A percentile compares a stretch with the other conserved stretches of the same genome.
phyloP scores from a whole-genome alignment of 495 filamentous ascomycete species.

The Geopyxis carbonaria region DNA sequence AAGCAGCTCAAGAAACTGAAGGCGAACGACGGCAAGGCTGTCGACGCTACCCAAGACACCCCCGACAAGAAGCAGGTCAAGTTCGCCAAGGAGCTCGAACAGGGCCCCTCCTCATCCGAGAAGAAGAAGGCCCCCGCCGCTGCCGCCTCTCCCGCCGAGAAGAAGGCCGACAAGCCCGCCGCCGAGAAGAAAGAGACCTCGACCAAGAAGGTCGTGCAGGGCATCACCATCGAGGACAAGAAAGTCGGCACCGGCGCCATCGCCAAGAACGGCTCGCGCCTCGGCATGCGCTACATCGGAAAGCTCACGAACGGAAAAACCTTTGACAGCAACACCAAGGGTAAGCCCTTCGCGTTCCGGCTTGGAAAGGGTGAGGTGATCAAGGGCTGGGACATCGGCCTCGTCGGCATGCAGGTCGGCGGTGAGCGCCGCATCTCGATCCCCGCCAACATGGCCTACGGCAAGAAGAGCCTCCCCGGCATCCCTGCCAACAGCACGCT shows the following conservation, averaged over 20 bases:
- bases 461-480: slow-evolving; percentile 54
- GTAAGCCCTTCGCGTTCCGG: slow-evolving; percentile 89
- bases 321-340: slow-evolving; percentile 97
- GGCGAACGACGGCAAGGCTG: slow-evolving; percentile 84
- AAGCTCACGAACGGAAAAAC: slow-evolving; percentile 83
- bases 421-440: slow-evolving; percentile 84
- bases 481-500: slow-evolving; percentile 84
- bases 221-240: slow-evolving; percentile 86
- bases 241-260: slow-evolving; percentile 67
- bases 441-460: slow-evolving; percentile 71
- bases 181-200: slow-evolving; percentile 33
- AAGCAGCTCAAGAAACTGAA: slow-evolving; percentile 98
- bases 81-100: slow-evolving; percentile 96
- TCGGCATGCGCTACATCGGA: slow-evolving; percentile 93
- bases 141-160: slow-evolving; percentile 26
- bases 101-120: slow-evolving; percentile 55
- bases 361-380: slow-evolving; percentile 89
- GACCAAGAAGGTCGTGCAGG: slow-evolving; percentile 61
- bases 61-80: slow-evolving; percentile 77
- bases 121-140: slow-evolving; percentile 31
- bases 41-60: slow-evolving; percentile 37
- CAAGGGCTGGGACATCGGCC: slow-evolving; percentile 93
- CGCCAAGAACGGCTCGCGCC: slow-evolving; percentile 69
- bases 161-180: slow-evolving; percentile 36
- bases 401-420: slow-evolving; percentile 79